Evolutionary conservation across 208 protist genomes (phyloP).

Genomic region (Acanthamoeba triangularis): DNA sequence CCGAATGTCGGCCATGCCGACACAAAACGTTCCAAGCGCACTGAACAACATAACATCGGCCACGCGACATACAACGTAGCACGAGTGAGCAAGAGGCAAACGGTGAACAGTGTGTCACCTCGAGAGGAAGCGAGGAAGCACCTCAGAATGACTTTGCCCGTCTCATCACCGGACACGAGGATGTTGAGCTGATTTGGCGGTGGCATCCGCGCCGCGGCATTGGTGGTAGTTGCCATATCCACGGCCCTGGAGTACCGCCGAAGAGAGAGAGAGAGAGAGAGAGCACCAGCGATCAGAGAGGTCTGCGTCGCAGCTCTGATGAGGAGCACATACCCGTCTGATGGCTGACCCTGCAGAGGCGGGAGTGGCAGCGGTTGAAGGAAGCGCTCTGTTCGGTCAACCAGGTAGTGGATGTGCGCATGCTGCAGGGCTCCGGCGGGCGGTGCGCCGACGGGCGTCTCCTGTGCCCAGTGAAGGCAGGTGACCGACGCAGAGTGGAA

Average conservation of each 20-base stretch:
- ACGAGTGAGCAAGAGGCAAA: neutral
- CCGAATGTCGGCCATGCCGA: slow-evolving; percentile 29
- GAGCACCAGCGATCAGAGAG: neutral
- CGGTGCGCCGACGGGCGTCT: neutral
- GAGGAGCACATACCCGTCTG: neutral
- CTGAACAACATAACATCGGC: neutral
- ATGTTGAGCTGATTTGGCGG: slow-evolving; percentile 31
- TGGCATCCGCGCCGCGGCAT: slow-evolving; percentile 41
- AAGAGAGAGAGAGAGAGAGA: neutral
- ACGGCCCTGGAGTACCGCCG: neutral
- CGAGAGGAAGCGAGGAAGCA: neutral
- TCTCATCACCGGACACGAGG: slow-evolving; percentile 43
- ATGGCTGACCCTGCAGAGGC: slow-evolving; percentile 4
- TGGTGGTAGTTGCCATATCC: slow-evolving; percentile 1
- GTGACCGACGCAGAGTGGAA: slow-evolving; percentile 41
- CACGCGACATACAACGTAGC: neutral
- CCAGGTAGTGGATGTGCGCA: slow-evolving; percentile 4
- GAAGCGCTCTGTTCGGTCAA: slow-evolving; percentile 1
- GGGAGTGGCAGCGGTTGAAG: slow-evolving; percentile 12
- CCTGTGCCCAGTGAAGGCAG: slow-evolving; percentile 59
- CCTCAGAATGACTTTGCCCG: slow-evolving; percentile 43
- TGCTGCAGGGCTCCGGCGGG: neutral
- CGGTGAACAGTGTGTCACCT: neutral
- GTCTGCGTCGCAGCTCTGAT: neutral
- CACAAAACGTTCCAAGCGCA: slow-evolving; percentile 46